Evolutionary conservation across 441 rosid genomes (phyloP), one percentile per base, ranked within the genome.

Genomic region (Corymbia citriodora): DNA sequence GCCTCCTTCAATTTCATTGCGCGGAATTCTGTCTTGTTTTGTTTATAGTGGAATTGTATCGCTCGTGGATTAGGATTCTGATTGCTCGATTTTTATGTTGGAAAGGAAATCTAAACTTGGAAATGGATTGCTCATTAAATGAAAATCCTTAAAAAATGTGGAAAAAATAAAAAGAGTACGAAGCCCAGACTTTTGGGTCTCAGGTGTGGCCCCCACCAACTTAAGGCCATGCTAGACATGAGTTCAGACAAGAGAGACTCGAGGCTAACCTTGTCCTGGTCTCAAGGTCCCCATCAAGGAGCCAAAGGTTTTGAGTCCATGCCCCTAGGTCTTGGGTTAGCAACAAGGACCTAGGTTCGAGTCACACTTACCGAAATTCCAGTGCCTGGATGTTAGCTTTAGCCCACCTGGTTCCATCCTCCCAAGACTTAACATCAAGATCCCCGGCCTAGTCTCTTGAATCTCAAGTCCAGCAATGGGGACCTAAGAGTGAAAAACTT

Each of bases 201-300:
- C 48, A 36, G 0, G 10, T 18, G 25, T 70, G 25, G 48, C 81
- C 65, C 55, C 27, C 6, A 70, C 25, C 5, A 4, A 70, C 14
- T 23, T 5, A 33, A 1, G 48, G 7, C 0, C 0, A 1, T 16
- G 40, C 0, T 8, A 2, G 1, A 31, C 0, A 15, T 15, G 6
- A 16, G 18, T n/a, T 65, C 11, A 13, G 16, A 7, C 0, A 10
- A 15, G 0, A 16, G 6, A 68, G 40, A 18, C 0, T 4, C 36
- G 0, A 17, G 40, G 16, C 33, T 31, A 68, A 6, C 74, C 40
- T 4, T 31, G 33, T 68, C 40, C 11, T 7, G 10, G 18, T 68
- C 40, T 31, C 11, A 29, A 63, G 4, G 70, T 63, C 70, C 31
- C 9, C 6, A 0, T 27, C 33, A 2, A 13, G 31, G 4, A 0